phyloP scores from a whole-genome alignment of 2,329 filamentous ascomycete genomes.

The Xylariaceae sp. region DNA sequence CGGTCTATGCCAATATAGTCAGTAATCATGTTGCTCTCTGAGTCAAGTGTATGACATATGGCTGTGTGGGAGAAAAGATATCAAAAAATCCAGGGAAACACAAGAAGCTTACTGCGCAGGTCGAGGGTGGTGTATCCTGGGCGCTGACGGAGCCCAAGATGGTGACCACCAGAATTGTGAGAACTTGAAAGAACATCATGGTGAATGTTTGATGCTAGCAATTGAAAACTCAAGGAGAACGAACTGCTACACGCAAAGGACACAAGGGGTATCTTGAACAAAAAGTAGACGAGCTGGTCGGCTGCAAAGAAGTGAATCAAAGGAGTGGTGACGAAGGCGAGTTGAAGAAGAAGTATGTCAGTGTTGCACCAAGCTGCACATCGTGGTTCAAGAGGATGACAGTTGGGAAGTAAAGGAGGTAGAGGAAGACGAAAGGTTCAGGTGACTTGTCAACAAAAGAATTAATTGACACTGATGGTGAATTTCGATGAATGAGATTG shows the following conservation, averaged over 20 bases:
- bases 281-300: conserved; percentile 34
- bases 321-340: conserved; percentile 18
- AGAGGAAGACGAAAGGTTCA: not conserved
- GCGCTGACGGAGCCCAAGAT: conserved; percentile 32
- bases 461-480: not conserved
- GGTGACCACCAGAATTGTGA: conserved; percentile 23
- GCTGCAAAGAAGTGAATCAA: conserved; percentile 26
- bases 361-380: conserved; percentile 19
- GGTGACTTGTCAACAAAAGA: not conserved
- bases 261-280: conserved; percentile 34
- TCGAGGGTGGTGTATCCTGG: conserved; percentile 29
- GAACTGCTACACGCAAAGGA: conserved; percentile 12
- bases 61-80: not conserved
- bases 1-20: conserved; percentile 28
- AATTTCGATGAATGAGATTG: not conserved
- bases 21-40: conserved; percentile 10
- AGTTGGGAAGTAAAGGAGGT: not conserved
- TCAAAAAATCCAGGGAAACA: not conserved
- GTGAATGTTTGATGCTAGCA: not conserved
- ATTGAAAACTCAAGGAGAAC: not conserved
- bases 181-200: conserved; percentile 30
- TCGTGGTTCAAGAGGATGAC: conserved; percentile 3
- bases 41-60: not conserved
- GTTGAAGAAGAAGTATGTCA: conserved; percentile 13
- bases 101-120: conserved; percentile 36